Base-by-base conservation (phyloP, 164 flowering plant species). In the Saururus chinensis region DNA sequence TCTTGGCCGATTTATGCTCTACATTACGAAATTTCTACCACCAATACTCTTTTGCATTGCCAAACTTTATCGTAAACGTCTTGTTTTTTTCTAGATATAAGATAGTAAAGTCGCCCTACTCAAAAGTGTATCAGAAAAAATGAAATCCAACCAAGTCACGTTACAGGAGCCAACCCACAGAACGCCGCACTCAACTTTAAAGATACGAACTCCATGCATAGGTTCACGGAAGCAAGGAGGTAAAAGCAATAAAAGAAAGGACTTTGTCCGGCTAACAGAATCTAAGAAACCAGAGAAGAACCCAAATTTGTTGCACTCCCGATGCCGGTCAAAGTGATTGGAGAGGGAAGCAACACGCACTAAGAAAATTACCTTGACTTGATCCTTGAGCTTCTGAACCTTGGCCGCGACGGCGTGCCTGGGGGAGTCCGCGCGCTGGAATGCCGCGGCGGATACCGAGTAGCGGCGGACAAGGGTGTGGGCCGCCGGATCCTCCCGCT, bases 351-450 rank as follows among this genome's bases (percentile, higher is more conserved):
- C 19, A 52, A 40, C 49, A 55, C 26, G 58, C 17, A 51, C 19
- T 9, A 24, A 48, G 19, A 56, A 20, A 11, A 58, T 16, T 40
- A 89, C 99, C 91, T 90, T 78, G 51, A 88, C 79, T 74, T 84
- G 83, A 37, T 85, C 97, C 64, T 77, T 81, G 74, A 93, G 68
- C 42, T 68, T 76, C 64, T 76, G 78, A 53, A 93, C 66, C 79
- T 85, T 88, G 7, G 77, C 60, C 40, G 71, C 73, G 40, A 80
- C 12, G 16, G 74, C 69, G 22, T 73, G 87, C 74, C 73, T 80
- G 16, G 65, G 49, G 21, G 24, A n/a, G 41, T 53, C 64, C 20
- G 56, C 26, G 49, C 71, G 79, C 25, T 80, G 75, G 53, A 68
- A 59, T 56, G 64, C 57, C n/a, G 92, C 48, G 5, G 79, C 59